Evolutionary conservation across 2,329 filamentous ascomycete species (phyloP).

Genomic region (Paracoccidioides lutzii): DNA sequence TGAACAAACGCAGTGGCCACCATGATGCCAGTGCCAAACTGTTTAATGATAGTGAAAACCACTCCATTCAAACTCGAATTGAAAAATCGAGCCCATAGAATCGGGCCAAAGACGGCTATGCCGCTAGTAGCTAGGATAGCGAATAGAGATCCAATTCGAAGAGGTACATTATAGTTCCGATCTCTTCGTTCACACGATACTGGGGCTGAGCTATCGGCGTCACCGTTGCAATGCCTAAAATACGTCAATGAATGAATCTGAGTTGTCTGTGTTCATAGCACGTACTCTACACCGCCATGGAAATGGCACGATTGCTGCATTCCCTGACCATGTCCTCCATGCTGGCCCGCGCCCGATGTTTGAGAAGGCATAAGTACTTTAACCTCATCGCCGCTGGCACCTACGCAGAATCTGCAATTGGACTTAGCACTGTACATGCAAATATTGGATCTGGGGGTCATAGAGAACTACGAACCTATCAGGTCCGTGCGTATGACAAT

Average conservation of each 20-base stretch:
- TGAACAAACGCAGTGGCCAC: constrained; percentile 60
- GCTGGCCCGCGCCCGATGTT: constrained; percentile 9
- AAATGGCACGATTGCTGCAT: constrained; percentile 46
- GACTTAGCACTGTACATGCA: background rate
- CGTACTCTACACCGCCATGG: constrained; percentile 62
- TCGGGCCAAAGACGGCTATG: constrained; percentile 56
- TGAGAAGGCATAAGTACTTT: constrained; percentile 33
- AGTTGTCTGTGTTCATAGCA: constrained; percentile 5
- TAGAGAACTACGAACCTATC: constrained; percentile 39
- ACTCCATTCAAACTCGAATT: constrained; percentile 36
- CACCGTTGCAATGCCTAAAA: constrained; percentile 40
- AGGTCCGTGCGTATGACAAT: constrained; percentile 49
- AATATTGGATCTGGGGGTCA: background rate
- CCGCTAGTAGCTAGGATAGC: constrained; percentile 56
- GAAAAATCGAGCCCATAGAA: constrained; percentile 48
- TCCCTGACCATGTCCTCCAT: constrained; percentile 17
- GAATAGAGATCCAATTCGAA: constrained; percentile 60
- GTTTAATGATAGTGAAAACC: constrained; percentile 45
- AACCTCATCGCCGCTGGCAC: constrained; percentile 48
- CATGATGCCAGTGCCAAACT: constrained; percentile 60
- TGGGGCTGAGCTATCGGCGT: constrained; percentile 18
- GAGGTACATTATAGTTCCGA: constrained; percentile 52
- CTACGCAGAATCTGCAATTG: constrained; percentile 46
- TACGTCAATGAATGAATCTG: background rate
- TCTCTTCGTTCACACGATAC: constrained; percentile 35